These are phyloP conservation scores for Lagenaria siceraria DNA, from an alignment of 306 rosid species.

Conservation along the genomic window DNA sequence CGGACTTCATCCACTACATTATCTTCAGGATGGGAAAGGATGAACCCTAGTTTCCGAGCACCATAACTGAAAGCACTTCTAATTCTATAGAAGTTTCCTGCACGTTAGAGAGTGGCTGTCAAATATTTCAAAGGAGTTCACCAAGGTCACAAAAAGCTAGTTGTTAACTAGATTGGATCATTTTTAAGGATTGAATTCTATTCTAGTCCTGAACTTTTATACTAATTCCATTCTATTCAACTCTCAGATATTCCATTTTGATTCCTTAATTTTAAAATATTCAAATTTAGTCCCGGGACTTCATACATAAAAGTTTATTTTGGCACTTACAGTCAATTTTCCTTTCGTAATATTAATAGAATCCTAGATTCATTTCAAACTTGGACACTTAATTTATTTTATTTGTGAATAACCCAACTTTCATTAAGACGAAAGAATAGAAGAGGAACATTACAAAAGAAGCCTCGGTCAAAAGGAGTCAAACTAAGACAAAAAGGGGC, in stretches of 20 bases:
- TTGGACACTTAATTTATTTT: background rate
- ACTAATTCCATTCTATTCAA: background rate
- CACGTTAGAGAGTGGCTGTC: background rate
- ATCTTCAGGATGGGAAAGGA: constrained; percentile 29
- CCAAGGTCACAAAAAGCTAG: background rate
- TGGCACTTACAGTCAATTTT: background rate
- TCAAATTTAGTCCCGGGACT: background rate
- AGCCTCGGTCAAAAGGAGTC: background rate
- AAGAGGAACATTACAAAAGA: background rate
- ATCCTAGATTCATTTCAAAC: background rate
- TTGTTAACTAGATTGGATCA: background rate
- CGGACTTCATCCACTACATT: constrained; percentile 23
- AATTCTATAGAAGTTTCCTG: constrained; percentile 42
- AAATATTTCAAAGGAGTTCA: background rate
- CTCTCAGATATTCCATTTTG: background rate
- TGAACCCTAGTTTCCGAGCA: constrained; percentile 36
- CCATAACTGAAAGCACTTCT: constrained; percentile 47
- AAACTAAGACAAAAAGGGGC: background rate
- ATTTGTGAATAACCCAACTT: background rate
- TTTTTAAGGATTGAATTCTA: background rate
- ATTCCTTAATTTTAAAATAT: background rate
- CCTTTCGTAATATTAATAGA: background rate
- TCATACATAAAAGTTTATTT: background rate
- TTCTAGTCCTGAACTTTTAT: background rate
- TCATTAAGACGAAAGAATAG: background rate